Evolutionary conservation across 2,329 filamentous ascomycete species (phyloP).

Genomic region (Aspergillus sp.): DNA sequence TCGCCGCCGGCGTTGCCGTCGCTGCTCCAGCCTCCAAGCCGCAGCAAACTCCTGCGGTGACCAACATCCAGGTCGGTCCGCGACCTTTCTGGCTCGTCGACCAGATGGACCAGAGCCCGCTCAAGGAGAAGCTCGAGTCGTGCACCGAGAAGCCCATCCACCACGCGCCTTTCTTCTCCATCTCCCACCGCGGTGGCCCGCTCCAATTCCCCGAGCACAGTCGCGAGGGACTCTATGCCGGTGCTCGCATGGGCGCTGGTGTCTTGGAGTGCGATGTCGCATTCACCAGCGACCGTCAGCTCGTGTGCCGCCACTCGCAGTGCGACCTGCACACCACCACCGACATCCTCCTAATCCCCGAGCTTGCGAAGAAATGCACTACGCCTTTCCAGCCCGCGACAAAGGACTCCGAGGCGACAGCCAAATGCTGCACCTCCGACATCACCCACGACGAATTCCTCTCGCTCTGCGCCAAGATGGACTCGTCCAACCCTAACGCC

Average conservation of each 20-base stretch:
- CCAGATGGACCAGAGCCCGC: conserved; percentile 18
- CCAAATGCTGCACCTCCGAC: conserved; percentile 21
- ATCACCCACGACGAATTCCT: conserved; percentile 22
- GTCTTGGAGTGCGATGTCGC: conserved; percentile 22
- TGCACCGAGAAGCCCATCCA: conserved; percentile 19
- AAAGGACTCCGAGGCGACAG: conserved; percentile 4
- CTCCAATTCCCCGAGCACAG: conserved; percentile 20
- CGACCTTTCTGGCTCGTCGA: conserved; percentile 21
- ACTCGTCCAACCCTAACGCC: conserved; percentile 17
- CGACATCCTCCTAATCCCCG: conserved; percentile 20
- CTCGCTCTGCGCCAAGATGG: conserved; percentile 22
- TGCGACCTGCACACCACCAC: conserved; percentile 23
- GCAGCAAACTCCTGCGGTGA: conserved; percentile 3
- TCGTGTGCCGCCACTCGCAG: conserved; percentile 23
- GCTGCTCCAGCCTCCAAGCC: conserved; percentile 13
- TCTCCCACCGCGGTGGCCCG: conserved; percentile 20
- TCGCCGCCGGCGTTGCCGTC: conserved; percentile 11
- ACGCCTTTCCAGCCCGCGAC: conserved; percentile 18
- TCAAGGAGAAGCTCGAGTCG: conserved; percentile 16
- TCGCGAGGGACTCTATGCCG: conserved; percentile 18
- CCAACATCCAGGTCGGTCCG: conserved; percentile 22
- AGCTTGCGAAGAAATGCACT: conserved; percentile 20
- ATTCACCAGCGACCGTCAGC: conserved; percentile 18
- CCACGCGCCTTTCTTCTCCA: conserved; percentile 15
- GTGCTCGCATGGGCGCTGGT: conserved; percentile 21